Conservation (phyloP, 108 stramenopile genomes). For the Epithemia pelagica region DNA sequence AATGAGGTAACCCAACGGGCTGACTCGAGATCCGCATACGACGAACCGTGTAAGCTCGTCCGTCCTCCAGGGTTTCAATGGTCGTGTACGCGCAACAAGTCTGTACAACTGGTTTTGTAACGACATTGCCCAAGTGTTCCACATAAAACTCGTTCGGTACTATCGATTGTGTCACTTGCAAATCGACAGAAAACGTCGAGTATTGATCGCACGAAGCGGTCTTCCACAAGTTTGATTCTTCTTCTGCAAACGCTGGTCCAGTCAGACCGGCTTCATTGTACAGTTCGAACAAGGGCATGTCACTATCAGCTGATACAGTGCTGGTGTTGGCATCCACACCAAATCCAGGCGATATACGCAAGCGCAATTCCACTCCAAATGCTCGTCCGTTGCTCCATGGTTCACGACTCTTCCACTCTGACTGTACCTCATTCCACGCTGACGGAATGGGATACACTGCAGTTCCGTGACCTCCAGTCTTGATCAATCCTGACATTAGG, state of each 20-base stretch:
- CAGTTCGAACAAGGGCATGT: slow-evolving; percentile 15
- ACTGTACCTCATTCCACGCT: not conserved
- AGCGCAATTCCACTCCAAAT: slow-evolving; percentile 35
- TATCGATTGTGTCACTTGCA: slow-evolving; percentile 13
- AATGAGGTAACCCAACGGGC: slow-evolving; percentile 7
- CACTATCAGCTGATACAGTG: slow-evolving; percentile 7
- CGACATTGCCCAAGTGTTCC: slow-evolving; percentile 24
- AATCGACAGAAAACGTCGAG: slow-evolving; percentile 33
- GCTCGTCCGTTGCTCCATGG: slow-evolving; percentile 20
- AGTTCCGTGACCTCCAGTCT: slow-evolving; percentile 1
- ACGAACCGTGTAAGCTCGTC: slow-evolving; percentile 17
- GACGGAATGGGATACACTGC: not conserved
- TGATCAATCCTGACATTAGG: not conserved
- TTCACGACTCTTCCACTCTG: not conserved
- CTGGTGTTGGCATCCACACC: slow-evolving; percentile 16
- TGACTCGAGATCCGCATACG: slow-evolving; percentile 33
- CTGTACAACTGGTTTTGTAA: slow-evolving; percentile 35
- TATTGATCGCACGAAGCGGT: slow-evolving; percentile 40
- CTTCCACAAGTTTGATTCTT: slow-evolving; percentile 23
- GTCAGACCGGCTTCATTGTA: slow-evolving; percentile 25
- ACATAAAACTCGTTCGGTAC: slow-evolving; percentile 6
- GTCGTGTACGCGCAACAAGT: slow-evolving; percentile 43
- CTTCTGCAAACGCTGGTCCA: slow-evolving; percentile 25
- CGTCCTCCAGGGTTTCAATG: slow-evolving; percentile 15
- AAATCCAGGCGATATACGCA: slow-evolving; percentile 37